Base-by-base conservation (phyloP, 495 filamentous ascomycete genomes). In the Lepidopterella palustris region DNA sequence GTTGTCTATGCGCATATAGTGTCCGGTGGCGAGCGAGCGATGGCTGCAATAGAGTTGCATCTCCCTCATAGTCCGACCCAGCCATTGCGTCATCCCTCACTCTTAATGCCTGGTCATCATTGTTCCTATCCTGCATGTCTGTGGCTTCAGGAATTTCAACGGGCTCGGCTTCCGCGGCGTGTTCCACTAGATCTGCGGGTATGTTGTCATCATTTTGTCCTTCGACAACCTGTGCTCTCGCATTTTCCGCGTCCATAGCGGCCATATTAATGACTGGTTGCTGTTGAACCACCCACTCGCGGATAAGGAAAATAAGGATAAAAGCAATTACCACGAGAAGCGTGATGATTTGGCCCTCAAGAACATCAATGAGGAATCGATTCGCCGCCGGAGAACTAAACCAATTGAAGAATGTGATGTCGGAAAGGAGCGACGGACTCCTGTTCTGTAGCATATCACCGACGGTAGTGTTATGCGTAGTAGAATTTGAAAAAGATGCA, bases 261-360 rank as follows among this genome's bases (percentile, higher is more conserved):
- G 65, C 87, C 77, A 84, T 74, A 57, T 83, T 81, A 31, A 80
- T 77, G 60, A 87, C 87, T 9, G 91, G 92, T 68, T 97, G 95
- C 69, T 97, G 93, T 67, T 97, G 92, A 5, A 97, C 90, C 39
- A 99, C 93, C 83, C 95, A 99, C 73, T 99, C 93, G 18, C 93
- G 79, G 52, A 99, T 96, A 18, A 99, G 74, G 63, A 99, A 97
- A 40, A 99, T 84, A 29, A 99, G 74, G 53, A 99, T 96, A 70
- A 97, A 97, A 48, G 85, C 87, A 53, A 92, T 78, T 5, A 99
- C 92, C 29, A 97, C 88, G 13, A 92, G 76, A 1, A 96, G 72
- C 6, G 92, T 97, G 60, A 99, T 95, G 39, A 97, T 79, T 66
- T 93, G 91, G 32, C 93, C 93, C 76, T 99, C 93, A 5, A 96